phyloP scores from a whole-genome alignment of 169 alveolate species.

The Blepharisma undulans region DNA sequence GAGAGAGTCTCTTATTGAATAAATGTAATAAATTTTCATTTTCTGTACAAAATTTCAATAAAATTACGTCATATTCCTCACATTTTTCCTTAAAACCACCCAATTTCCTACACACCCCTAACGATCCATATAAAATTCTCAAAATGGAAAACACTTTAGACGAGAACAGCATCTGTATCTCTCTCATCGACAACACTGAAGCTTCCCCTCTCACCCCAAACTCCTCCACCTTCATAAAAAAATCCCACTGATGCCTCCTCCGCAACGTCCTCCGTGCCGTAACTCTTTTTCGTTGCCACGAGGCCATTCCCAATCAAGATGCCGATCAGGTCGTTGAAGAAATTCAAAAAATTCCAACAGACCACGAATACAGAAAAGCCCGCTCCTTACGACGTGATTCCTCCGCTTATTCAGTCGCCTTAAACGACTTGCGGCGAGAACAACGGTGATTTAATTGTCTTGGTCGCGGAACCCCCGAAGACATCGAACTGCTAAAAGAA shows the following conservation, averaged over 20 bases:
- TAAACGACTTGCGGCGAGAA: conserved; percentile 42
- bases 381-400: not conserved
- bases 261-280: not conserved
- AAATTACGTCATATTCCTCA: not conserved
- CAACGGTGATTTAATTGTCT: conserved; percentile 41
- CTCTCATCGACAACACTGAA: not conserved
- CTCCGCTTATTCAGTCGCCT: not conserved
- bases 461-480: conserved; percentile 31
- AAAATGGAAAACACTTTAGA: not conserved
- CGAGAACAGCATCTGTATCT: not conserved
- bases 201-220: not conserved
- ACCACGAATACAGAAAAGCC: not conserved
- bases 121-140: not conserved
- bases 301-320: not conserved
- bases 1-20: not conserved
- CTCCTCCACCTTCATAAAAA: not conserved
- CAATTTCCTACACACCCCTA: not conserved
- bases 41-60: no score
- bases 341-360: conserved; percentile 20
- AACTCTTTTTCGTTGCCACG: not conserved
- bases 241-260: not conserved
- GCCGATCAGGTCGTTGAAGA: not conserved
- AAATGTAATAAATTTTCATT: no score
- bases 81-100: not conserved
- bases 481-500: not conserved